Conservation (phyloP, 2,329 filamentous ascomycete genomes). For the Bipolaris zeicola region DNA sequence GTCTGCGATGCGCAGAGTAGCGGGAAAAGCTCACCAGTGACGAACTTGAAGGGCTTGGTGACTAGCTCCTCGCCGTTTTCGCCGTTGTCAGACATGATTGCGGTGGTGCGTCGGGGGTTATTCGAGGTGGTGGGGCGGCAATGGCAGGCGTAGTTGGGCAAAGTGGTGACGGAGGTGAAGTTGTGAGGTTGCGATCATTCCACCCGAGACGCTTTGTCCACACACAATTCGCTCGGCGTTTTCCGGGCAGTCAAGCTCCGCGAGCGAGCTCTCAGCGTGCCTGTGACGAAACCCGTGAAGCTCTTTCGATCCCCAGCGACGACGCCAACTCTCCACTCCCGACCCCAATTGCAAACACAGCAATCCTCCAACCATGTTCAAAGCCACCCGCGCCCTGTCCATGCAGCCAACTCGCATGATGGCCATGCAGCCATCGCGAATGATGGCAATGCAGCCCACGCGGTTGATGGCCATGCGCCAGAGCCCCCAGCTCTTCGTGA, state of each 20-base stretch:
- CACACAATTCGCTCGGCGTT: constrained; percentile 42
- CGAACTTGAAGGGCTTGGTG: constrained; percentile 99
- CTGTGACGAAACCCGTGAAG: constrained; percentile 42
- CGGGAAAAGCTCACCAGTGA: constrained; percentile 76
- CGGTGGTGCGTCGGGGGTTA: constrained; percentile 42
- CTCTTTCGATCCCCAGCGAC: constrained; percentile 20
- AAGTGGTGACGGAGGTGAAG: constrained; percentile 39
- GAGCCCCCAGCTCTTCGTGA: constrained; percentile 44
- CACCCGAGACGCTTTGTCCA: constrained; percentile 43
- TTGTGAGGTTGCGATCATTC: constrained; percentile 40
- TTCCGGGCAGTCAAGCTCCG: constrained; percentile 34
- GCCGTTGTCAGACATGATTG: constrained; percentile 79
- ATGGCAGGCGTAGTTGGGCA: constrained; percentile 35
- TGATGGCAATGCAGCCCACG: constrained; percentile 50
- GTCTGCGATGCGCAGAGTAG: constrained; percentile 17
- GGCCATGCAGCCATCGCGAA: constrained; percentile 50
- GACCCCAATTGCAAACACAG: constrained; percentile 27
- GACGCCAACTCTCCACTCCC: constrained; percentile 30
- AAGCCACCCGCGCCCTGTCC: constrained; percentile 46
- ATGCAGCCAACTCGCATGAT: constrained; percentile 51
- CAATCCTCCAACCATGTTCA: constrained; percentile 36
- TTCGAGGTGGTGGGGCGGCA: constrained; percentile 31
- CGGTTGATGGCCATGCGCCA: constrained; percentile 49
- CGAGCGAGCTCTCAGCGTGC: constrained; percentile 31
- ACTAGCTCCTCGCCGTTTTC: constrained; percentile 73